Base-by-base conservation (phyloP, 306 rosid species). In the Cicer bijugum region DNA sequence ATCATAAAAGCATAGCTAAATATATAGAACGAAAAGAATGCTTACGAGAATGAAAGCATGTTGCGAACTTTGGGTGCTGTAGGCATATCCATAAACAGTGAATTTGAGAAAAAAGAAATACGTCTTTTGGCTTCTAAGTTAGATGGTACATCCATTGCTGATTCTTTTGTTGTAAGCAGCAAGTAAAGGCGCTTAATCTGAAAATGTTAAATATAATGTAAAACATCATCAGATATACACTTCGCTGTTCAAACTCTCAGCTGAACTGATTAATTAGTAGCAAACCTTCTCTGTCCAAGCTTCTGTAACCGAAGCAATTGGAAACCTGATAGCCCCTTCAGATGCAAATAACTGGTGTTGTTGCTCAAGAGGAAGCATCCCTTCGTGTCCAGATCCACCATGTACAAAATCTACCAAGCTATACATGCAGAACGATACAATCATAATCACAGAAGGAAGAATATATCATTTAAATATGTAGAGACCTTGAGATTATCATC, bases 1-100 rank as follows among this genome's bases (percentile, higher is more conserved):
- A 61, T 56, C 56, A 44, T 71, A 60, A 71, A 68, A 66, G 65
- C 16, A 73, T 44, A 64, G 20, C 6, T 6, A 47, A 58, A 59
- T 33, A 71, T 38, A 55, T 28, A 56, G 14, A 23, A 6, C 50
- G 7, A 46, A n/a, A 58, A 17, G 75, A 64, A 51, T 57, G 14
- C 98, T 86, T 91, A 94, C 98, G 98, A 91, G 95, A 94, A 94
- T 43, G 98, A 94, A 58, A 94, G 98, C 98, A 94, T 94, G 77
- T 94, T 91, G 80, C 92, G 96, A 76, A 94, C 97, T 94, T 91
- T 94, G 62, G 98, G 98, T 38, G 98, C 88, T 42, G 87, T 59
- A 80, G 95, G 98, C 98, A 94, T 94, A 64, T 91, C 88, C 98
- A 94, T 94, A 85, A 85, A 94, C 76, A 94, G 78, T 50, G 98